Evolutionary conservation across 78 protist genomes (phyloP), one percentile per base, ranked within the genome.

Genomic region (Creolimax fragrantissima): DNA sequence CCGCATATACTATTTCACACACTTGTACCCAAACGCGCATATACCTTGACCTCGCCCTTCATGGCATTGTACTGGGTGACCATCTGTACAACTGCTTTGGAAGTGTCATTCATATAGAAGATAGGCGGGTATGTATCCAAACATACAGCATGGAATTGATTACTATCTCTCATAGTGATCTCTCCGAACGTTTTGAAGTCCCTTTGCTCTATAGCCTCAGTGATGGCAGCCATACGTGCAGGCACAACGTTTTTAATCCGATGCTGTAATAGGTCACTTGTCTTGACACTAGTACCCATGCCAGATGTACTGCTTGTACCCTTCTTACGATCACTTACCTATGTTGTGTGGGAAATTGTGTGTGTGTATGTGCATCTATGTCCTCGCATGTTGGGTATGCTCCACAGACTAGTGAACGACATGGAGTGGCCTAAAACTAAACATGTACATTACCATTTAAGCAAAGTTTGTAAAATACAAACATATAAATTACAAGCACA

Each of bases 101-200:
- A 96, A 4, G 74, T 43, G 74, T 96, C 98, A 90, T 94, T 97
- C 92, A 98, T 24, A 96, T 98, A 99, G 95, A 88, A 85, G 84
- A 99, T 96, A 32, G 99, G 98, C 36, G 99, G 99, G 41, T 89
- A 85, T 2, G 98, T 96, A 88, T 96, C 97, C 41, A 93, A 92
- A 84, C 99, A 97, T 35, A 93, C 92, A 43, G 96, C 95, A 84
- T 97, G 98, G 84, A 98, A 93, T 44, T 95, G 94, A 92, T 98
- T 96, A 93, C 94, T 81, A 81, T 97, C 96, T 94, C 45, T 81
- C 99, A 98, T 98, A 5, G 97, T 96, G 93, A 97, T 45, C 11
- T 94, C 86, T 5, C 95, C 99, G 88, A 98, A 94, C 2, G 94
- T 42, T 6, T 24, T 93, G 89, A 96, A 98, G 93, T 98, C 98